Conservation (phyloP, 2,329 filamentous ascomycete genomes). For the Hypocrella siamensis region DNA sequence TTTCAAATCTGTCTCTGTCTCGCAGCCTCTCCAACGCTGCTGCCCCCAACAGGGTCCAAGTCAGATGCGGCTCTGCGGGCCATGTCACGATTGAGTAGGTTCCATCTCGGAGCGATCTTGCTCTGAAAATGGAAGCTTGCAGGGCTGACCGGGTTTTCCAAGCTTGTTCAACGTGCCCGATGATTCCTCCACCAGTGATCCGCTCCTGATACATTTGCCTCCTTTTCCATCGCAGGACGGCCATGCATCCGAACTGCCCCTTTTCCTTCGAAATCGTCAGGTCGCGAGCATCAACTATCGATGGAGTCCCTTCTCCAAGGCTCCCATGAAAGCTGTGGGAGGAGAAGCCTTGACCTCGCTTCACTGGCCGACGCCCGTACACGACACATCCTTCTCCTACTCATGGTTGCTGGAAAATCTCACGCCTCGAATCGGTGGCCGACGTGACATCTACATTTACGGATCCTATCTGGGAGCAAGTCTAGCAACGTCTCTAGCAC, state of each 20-base stretch:
- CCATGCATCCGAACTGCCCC: slow-evolving; percentile 17
- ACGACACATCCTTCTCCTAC: slow-evolving; percentile 40
- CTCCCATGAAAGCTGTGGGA: slow-evolving; percentile 6
- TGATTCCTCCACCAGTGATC: slow-evolving; percentile 14
- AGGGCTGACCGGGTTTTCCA: not conserved
- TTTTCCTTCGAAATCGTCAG: slow-evolving; percentile 25
- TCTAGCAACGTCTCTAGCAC: slow-evolving; percentile 37
- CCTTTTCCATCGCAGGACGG: slow-evolving; percentile 21
- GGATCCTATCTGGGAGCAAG: slow-evolving; percentile 42
- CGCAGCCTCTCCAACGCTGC: slow-evolving; percentile 6
- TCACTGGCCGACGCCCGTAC: slow-evolving; percentile 40
- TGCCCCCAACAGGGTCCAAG: slow-evolving; percentile 21
- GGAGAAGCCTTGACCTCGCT: slow-evolving; percentile 10
- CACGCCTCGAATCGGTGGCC: slow-evolving; percentile 15
- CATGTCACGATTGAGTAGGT: slow-evolving; percentile 34
- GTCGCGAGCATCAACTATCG: slow-evolving; percentile 44
- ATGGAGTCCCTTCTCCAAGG: slow-evolving; percentile 28
- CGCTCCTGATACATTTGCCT: slow-evolving; percentile 41
- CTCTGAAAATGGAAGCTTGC: not conserved
- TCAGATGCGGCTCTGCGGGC: slow-evolving; percentile 33
- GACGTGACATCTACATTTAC: slow-evolving; percentile 29
- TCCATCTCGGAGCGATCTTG: not conserved
- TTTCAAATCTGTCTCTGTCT: too few species aligned
- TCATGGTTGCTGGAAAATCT: slow-evolving; percentile 33
- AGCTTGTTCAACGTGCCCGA: slow-evolving; percentile 29